A percentile compares a stretch with the other conserved stretches of the same genome.
Conservation (phyloP, 352 stramenopile genomes). For the Thraustochytrium sp. region DNA sequence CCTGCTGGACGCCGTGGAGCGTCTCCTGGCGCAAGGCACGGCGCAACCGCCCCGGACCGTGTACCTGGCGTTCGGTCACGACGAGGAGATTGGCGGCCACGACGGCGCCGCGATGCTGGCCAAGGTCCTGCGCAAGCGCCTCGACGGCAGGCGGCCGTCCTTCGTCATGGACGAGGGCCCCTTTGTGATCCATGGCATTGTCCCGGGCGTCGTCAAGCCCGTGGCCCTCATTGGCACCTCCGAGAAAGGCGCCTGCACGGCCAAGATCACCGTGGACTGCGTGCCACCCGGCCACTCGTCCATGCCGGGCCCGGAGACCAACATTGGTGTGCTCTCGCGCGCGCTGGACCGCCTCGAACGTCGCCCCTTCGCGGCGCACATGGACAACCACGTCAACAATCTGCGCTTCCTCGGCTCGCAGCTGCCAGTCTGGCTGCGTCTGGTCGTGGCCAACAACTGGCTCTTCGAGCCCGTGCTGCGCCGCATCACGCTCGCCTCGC, state of each 20-base stretch:
- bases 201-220: conserved; percentile 44
- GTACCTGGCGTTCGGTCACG: conserved; percentile 50
- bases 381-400: conserved; percentile 14
- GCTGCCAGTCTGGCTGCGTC: conserved; percentile 23
- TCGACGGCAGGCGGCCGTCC: conserved; percentile 15
- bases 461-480: conserved; percentile 43
- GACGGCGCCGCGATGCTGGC: conserved; percentile 43
- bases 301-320: conserved; percentile 45
- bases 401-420: conserved; percentile 36
- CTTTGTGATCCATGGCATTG: conserved; percentile 48
- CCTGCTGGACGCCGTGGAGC: conserved; percentile 44
- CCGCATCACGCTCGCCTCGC: conserved; percentile 34
- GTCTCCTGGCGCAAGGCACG: conserved; percentile 34
- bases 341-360: conserved; percentile 46
- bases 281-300: conserved; percentile 46
- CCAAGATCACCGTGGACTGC: conserved; percentile 48
- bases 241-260: conserved; percentile 46
- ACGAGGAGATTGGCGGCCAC: conserved; percentile 48
- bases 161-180: conserved; percentile 51
- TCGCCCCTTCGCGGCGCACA: conserved; percentile 40
- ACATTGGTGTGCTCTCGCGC: conserved; percentile 44
- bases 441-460: conserved; percentile 48
- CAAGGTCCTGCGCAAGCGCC: not conserved
- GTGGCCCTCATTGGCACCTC: conserved; percentile 46
- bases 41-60: conserved; percentile 43